Conservation (phyloP, 805 yeast species). For the Ogataea parapolymorpha region DNA sequence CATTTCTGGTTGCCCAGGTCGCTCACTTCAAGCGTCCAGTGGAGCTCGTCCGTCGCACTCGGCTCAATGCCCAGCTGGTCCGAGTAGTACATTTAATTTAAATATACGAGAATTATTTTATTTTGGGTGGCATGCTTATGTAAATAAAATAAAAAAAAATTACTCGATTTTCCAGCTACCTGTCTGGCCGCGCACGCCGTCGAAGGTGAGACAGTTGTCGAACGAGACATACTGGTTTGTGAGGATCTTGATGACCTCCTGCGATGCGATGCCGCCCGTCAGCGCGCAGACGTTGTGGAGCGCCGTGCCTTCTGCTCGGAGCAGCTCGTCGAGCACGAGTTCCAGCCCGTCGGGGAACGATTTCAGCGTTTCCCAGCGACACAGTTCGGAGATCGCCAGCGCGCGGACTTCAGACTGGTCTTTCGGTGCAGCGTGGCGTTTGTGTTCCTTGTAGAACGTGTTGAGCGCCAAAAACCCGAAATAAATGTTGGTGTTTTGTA, state of each 20-base stretch:
- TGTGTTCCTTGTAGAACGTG: slow-evolving; percentile 26
- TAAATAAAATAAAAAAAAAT: neutral
- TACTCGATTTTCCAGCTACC: slow-evolving; percentile 25
- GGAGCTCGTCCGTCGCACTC: slow-evolving; percentile 60
- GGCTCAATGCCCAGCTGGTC: slow-evolving; percentile 51
- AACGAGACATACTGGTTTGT: slow-evolving; percentile 82
- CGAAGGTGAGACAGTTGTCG: slow-evolving; percentile 66
- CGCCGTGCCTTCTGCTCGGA: slow-evolving; percentile 40
- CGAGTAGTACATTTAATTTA: slow-evolving; percentile 44
- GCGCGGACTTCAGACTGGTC: slow-evolving; percentile 23
- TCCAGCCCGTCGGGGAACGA: slow-evolving; percentile 35
- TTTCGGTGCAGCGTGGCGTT: slow-evolving; percentile 17
- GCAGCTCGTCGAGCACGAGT: slow-evolving; percentile 40
- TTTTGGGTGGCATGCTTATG: neutral
- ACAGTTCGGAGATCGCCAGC: slow-evolving; percentile 25
- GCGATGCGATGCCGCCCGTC: slow-evolving; percentile 83
- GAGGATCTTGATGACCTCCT: slow-evolving; percentile 71
- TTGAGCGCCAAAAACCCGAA: slow-evolving; percentile 39
- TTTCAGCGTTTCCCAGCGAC: slow-evolving; percentile 20
- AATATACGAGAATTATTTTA: neutral
- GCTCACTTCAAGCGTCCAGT: slow-evolving; percentile 75
- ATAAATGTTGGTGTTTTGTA: slow-evolving; percentile 32
- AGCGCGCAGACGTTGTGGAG: slow-evolving; percentile 61
- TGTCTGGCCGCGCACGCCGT: slow-evolving; percentile 60
- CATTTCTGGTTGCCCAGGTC: slow-evolving; percentile 77